Evolutionary conservation across 768 basidiomycete genomes (phyloP).

Genomic region (Sarcodon sp.): DNA sequence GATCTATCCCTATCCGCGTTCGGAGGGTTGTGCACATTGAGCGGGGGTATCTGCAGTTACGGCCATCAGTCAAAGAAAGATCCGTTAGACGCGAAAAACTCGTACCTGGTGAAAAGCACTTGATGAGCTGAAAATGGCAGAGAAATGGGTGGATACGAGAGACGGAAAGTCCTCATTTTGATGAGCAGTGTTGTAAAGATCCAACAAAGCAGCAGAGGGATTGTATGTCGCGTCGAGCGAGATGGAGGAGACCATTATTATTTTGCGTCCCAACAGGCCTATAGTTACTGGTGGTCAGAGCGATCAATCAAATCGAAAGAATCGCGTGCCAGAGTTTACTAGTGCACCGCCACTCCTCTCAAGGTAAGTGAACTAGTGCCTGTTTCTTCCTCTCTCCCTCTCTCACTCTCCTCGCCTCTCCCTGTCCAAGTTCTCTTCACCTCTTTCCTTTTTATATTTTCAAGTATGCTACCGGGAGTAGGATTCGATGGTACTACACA

Average conservation of each 20-base stretch:
- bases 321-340: too few relatives aligned
- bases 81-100: not conserved
- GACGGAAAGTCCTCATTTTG: constrained; percentile 13
- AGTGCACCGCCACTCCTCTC: too few relatives aligned
- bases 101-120: constrained; percentile 14
- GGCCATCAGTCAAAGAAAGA: not conserved
- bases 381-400: not conserved
- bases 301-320: not conserved
- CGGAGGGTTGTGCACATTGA: constrained; percentile 35
- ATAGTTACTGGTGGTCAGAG: not conserved
- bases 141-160: constrained; percentile 17
- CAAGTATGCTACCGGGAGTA: not conserved
- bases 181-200: constrained; percentile 25
- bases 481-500: not conserved
- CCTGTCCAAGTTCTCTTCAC: not conserved
- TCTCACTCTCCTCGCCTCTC: not conserved
- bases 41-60: constrained; percentile 38
- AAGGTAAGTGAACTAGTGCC: too few relatives aligned
- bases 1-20: constrained; percentile 34
- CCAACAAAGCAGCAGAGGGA: constrained; percentile 34
- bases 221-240: constrained; percentile 35
- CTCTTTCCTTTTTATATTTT: not conserved
- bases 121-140: constrained; percentile 13
- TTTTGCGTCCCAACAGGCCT: not conserved
- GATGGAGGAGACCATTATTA: constrained; percentile 38